phyloP scores from a whole-genome alignment of 352 stramenopile genomes.

The Globisporangium echinulatum region DNA sequence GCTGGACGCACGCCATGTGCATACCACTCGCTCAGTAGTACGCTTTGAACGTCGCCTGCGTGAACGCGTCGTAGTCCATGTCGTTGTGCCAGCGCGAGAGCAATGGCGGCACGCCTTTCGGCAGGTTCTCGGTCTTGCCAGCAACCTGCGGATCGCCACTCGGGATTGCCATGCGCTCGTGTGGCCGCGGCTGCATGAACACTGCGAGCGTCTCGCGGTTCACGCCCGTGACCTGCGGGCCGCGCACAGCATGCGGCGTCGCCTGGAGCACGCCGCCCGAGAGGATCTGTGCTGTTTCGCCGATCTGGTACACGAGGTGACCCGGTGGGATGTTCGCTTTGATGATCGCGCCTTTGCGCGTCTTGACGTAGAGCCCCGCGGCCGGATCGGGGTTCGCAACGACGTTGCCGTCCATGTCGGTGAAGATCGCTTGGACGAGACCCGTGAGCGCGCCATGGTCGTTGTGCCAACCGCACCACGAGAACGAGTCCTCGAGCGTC shows the following conservation, averaged over 20 bases:
- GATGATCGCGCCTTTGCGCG: conserved; percentile 83
- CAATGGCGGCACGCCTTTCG: conserved; percentile 78
- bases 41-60: conserved; percentile 84
- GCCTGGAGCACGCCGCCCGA: conserved; percentile 89
- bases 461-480: conserved; percentile 98
- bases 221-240: conserved; percentile 59
- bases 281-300: conserved; percentile 94
- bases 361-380: conserved; percentile 93
- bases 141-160: conserved; percentile 31
- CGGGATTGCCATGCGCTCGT: conserved; percentile 78
- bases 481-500: conserved; percentile 76
- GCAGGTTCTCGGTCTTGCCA: conserved; percentile 66
- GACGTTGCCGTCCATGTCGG: conserved; percentile 58
- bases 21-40: conserved; percentile 63
- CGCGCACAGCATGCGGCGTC: conserved; percentile 88
- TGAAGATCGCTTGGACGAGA: conserved; percentile 90
- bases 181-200: conserved; percentile 94
- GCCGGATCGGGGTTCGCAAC: conserved; percentile 69
- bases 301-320: conserved; percentile 93
- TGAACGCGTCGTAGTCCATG: conserved; percentile 92
- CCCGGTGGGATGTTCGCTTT: conserved; percentile 83
- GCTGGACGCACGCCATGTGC: too few relatives aligned
- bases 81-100: conserved; percentile 78
- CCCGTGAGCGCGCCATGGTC: conserved; percentile 94
- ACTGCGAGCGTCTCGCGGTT: conserved; percentile 93